These are phyloP conservation scores for Dioscorea cayenensis DNA, from an alignment of 116 monocot species.

Conservation along the genomic window DNA sequence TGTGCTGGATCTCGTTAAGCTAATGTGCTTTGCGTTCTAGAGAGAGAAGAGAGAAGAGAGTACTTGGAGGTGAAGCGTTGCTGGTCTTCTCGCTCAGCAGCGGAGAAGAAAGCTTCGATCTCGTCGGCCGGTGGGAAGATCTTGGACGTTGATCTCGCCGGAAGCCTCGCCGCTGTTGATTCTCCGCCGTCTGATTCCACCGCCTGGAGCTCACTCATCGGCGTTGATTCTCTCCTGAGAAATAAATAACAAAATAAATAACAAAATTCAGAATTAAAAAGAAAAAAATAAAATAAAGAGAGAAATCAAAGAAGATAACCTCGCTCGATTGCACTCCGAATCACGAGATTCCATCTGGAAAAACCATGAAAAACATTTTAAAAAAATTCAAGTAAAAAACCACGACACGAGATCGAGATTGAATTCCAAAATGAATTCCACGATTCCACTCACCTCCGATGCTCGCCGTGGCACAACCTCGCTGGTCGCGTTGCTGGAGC, in stretches of 20 bases:
- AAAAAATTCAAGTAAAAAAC: not conserved
- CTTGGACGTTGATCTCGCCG: not conserved
- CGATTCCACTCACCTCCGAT: constrained; percentile 10
- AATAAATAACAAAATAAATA: not conserved
- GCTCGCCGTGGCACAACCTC: not conserved
- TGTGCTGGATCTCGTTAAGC: not conserved
- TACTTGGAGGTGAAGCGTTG: constrained; percentile 39
- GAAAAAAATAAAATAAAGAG: not conserved
- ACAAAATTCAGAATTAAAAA: not conserved
- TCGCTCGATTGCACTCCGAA: not conserved
- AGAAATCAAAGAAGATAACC: constrained; percentile 1
- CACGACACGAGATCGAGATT: not conserved
- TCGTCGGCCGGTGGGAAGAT: constrained; percentile 25
- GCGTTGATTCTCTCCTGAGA: constrained; percentile 15
- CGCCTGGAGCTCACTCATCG: constrained; percentile 1
- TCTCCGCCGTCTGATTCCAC: constrained; percentile 10
- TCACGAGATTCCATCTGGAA: not conserved
- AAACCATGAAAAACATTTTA: not conserved
- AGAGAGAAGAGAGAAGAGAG: not conserved
- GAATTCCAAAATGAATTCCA: constrained; percentile 1
- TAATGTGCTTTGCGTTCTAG: not conserved
- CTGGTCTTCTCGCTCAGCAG: constrained; percentile 18
- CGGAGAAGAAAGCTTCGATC: constrained; percentile 50
- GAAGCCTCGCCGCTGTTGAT: constrained; percentile 10
- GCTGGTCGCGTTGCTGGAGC: constrained; percentile 27